phyloP scores from a whole-genome alignment of 148 eudicot genomes.

The Rhododendron mucronatum region DNA sequence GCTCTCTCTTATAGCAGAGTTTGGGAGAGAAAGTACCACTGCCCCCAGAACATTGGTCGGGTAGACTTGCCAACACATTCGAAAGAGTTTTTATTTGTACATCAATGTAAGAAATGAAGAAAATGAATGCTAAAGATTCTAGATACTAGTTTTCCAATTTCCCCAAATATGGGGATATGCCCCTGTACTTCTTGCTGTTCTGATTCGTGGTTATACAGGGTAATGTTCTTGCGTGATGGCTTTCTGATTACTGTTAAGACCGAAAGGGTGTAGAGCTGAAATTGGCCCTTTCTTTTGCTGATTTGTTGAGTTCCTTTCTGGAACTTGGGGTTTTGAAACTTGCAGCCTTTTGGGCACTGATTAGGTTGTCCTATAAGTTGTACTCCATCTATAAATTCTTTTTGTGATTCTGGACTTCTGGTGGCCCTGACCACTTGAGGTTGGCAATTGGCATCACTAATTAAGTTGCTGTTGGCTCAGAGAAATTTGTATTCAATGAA shows the following conservation, averaged over 20 bases:
- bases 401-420: not conserved
- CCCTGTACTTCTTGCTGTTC: not conserved
- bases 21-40: not conserved
- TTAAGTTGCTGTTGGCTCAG: not conserved
- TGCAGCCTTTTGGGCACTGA: not conserved
- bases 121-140: no score
- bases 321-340: not conserved
- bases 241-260: not conserved
- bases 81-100: not conserved
- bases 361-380: not conserved
- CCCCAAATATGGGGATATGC: not conserved
- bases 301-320: not conserved
- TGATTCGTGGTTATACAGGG: not conserved
- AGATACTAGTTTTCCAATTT: no score
- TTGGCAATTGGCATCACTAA: not conserved
- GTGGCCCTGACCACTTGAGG: not conserved
- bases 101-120: not conserved
- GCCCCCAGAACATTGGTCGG: not conserved
- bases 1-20: no score
- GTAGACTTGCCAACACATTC: not conserved
- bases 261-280: not conserved
- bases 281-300: not conserved
- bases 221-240: not conserved
- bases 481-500: not conserved
- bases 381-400: not conserved